phyloP scores from a whole-genome alignment of 2,329 filamentous ascomycete genomes.

The Exophiala oligosperma region DNA sequence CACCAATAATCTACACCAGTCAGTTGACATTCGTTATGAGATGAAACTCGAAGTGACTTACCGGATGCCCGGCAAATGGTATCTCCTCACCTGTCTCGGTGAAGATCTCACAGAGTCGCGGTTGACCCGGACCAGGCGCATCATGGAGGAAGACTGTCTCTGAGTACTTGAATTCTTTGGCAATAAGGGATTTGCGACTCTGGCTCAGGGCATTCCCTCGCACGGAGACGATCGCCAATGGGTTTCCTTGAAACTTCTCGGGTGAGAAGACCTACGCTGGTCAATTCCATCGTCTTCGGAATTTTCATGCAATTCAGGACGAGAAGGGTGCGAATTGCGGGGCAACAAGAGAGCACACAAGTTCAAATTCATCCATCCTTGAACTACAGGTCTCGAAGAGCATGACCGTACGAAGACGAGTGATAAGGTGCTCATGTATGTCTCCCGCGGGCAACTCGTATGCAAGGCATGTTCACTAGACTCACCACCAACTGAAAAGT shows the following conservation, averaged over 20 bases:
- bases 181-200: constrained; percentile 58
- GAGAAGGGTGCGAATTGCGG: background rate
- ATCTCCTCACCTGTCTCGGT: constrained; percentile 52
- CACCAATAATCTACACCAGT: constrained; percentile 50
- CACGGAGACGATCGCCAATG: constrained; percentile 60
- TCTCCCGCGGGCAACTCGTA: background rate
- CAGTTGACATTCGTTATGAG: background rate
- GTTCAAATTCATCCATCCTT: background rate
- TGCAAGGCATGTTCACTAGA: background rate
- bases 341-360: background rate
- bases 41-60: constrained; percentile 5
- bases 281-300: background rate
- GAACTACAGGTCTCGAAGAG: background rate
- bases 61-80: constrained; percentile 63
- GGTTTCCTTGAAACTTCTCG: constrained; percentile 56
- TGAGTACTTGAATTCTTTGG: constrained; percentile 64
- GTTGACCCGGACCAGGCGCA: constrained; percentile 34
- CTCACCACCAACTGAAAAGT: background rate
- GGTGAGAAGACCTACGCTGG: constrained; percentile 47
- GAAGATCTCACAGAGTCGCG: constrained; percentile 60
- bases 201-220: constrained; percentile 49
- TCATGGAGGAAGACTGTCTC: constrained; percentile 65
- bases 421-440: background rate
- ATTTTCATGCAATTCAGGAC: background rate
- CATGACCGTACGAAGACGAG: background rate